A percentile compares a stretch with the other conserved stretches of the same genome.
Conservation (phyloP, 768 basidiomycete genomes). For the Sistotremastrum niveocremeum region DNA sequence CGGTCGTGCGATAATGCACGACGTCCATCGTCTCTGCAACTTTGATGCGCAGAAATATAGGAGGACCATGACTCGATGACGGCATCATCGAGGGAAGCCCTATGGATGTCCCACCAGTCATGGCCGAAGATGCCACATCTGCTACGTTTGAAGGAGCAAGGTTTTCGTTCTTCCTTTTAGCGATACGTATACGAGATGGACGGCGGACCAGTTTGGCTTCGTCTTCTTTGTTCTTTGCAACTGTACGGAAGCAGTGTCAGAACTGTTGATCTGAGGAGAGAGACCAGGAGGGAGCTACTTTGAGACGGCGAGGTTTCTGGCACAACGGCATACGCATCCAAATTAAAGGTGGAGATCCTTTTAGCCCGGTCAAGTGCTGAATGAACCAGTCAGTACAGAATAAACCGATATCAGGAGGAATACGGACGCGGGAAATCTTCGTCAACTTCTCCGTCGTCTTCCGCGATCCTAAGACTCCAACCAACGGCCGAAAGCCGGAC, state of each 20-base stretch:
- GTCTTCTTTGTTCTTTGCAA: constrained; percentile 66
- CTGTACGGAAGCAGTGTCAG: constrained; percentile 16
- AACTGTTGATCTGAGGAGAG: neutral
- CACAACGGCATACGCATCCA: constrained; percentile 75
- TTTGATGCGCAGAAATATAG: constrained; percentile 69
- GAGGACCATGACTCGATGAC: constrained; percentile 60
- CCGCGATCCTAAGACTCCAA: constrained; percentile 89
- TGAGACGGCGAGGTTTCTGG: constrained; percentile 61
- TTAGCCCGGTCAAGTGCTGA: constrained; percentile 85
- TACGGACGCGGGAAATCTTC: constrained; percentile 93
- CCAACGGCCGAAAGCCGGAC: constrained; percentile 60
- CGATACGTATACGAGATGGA: constrained; percentile 55
- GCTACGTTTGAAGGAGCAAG: constrained; percentile 16
- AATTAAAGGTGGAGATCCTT: constrained; percentile 77
- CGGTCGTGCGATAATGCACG: constrained; percentile 79
- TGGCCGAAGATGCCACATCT: constrained; percentile 10
- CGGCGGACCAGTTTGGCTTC: constrained; percentile 74
- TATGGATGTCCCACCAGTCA: constrained; percentile 17
- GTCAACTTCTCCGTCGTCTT: constrained; percentile 96
- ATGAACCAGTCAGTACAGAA: neutral
- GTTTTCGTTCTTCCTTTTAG: constrained; percentile 44
- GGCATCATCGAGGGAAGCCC: constrained; percentile 36
- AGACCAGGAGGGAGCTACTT: constrained; percentile 28
- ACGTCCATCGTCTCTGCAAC: constrained; percentile 67
- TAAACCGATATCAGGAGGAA: neutral